Base-by-base conservation (phyloP, 495 filamentous ascomycete species). In the Cryomyces antarcticus region DNA sequence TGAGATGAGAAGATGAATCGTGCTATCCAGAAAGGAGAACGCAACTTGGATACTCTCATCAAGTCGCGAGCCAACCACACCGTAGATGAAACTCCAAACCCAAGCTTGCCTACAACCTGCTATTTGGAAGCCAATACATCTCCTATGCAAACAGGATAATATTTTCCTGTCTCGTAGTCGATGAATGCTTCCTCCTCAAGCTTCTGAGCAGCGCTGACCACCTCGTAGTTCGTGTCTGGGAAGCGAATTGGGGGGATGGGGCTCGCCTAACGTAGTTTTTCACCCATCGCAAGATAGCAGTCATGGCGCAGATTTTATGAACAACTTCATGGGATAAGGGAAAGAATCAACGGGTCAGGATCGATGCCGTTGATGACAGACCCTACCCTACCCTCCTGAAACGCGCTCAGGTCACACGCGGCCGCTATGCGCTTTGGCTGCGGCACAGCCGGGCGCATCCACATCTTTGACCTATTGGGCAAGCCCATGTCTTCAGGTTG, bases 41-140 rank as follows among this genome's bases (percentile, higher is more conserved):
- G 37, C 37, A 27, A 39, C 9, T n/a, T 5, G 24, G 10, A n/a
- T 45, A 66, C 66, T 55, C 51, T 38, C n/a, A n/a, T n/a, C n/a
- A 72, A 57, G 58, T 71, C 66, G 33, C 62, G 59, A 34, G 60
- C 61, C 27, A 74, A 56, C 68, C 68, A 70, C 11, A 63, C 57
- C 1, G 64, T 69, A 6, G 66, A 68, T 24, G 33, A 49, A 5
- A 51, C 51, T 1, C 64, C 66, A 49, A 52, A 67, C n/a, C 65
- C 64, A 24, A 71, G 48, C 49, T 71, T 68, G 24, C 54, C 54
- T 4, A 64, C 37, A 5, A 64, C 52, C 41, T 66, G 62, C 42
- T 62, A 70, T 38, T 47, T 48, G 28, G 52, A 45, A 27, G 55
- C 38, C 37, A 65, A 57, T 6, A 64, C 48, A 31, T 65, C 57